Percentiles rank a stretch among this genome's conserved stretches.
Evolutionary conservation across 2,329 filamentous ascomycete genomes (phyloP).

Genomic region (Ophiostoma montium): DNA sequence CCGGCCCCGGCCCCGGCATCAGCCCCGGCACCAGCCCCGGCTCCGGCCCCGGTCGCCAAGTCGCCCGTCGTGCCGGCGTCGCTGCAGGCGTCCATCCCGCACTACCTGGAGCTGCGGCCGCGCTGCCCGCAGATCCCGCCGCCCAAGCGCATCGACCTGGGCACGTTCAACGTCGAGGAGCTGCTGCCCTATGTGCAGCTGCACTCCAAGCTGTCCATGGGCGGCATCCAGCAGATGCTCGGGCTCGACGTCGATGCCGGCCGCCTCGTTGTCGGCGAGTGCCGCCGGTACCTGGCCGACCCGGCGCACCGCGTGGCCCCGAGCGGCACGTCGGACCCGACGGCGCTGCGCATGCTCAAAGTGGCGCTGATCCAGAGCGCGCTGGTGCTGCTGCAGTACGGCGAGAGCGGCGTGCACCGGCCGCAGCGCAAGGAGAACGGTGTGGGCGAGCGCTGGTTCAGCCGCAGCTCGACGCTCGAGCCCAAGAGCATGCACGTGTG

Average conservation of each 20-base stretch:
- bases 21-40: not conserved
- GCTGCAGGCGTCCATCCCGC: not conserved
- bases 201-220: slow-evolving; percentile 4
- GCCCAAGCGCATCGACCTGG: slow-evolving; percentile 10
- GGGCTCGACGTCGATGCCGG: slow-evolving; percentile 4
- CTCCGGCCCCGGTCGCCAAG: too few species aligned
- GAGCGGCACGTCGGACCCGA: slow-evolving; percentile 7
- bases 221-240: slow-evolving; percentile 6
- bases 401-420: not conserved
- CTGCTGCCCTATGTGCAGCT: slow-evolving; percentile 12
- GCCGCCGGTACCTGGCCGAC: slow-evolving; percentile 5
- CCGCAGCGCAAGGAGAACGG: not conserved
- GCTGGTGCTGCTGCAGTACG: slow-evolving; percentile 6
- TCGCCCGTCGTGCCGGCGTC: not conserved
- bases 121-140: slow-evolving; percentile 10
- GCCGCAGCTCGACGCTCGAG: not conserved
- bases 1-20: not conserved
- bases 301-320: slow-evolving; percentile 1
- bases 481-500: slow-evolving; percentile 7
- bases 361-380: slow-evolving; percentile 8
- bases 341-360: slow-evolving; percentile 9
- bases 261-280: not conserved
- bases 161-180: slow-evolving; percentile 4
- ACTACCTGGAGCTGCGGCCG: slow-evolving; percentile 12
- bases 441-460: slow-evolving; percentile 11